phyloP scores from a whole-genome alignment of 305 asterid species.

The Solanum chacoense region DNA sequence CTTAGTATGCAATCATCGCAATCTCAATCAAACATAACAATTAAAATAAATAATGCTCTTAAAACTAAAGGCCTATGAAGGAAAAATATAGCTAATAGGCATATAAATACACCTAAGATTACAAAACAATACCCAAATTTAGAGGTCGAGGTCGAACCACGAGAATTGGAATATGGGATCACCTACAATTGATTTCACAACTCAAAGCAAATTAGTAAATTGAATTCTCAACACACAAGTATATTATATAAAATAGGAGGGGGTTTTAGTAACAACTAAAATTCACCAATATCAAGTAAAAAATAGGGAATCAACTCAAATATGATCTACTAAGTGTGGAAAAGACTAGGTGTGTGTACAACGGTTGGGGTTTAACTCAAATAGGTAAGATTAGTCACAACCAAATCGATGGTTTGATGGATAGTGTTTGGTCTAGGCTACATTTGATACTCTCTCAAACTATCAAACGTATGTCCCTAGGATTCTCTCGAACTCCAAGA shows the following conservation, averaged over 20 bases:
- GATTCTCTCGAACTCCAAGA: not conserved
- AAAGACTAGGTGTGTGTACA: not conserved
- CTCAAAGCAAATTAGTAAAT: not conserved
- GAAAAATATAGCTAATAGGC: not conserved
- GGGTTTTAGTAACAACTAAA: not conserved
- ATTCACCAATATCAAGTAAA: not conserved
- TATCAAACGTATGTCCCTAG: not conserved
- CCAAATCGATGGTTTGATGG: not conserved
- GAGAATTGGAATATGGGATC: not conserved
- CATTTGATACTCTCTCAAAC: not conserved
- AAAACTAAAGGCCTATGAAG: not conserved
- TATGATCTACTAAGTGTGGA: not conserved
- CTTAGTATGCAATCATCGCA: not conserved
- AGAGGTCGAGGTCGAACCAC: not conserved
- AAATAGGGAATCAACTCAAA: not conserved
- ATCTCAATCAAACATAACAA: not conserved
- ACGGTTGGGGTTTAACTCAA: not conserved
- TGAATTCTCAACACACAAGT: not conserved
- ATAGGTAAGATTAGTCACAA: not conserved
- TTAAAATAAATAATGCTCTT: no score
- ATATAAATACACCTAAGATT: not conserved
- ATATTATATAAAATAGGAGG: not conserved
- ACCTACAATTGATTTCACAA: not conserved
- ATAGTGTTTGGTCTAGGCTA: not conserved
- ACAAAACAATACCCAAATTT: not conserved